Percentiles rank a stretch among this genome's conserved stretches.
phyloP scores from a whole-genome alignment of 2,329 filamentous ascomycete species.

The Aspergillus tubingensis region DNA sequence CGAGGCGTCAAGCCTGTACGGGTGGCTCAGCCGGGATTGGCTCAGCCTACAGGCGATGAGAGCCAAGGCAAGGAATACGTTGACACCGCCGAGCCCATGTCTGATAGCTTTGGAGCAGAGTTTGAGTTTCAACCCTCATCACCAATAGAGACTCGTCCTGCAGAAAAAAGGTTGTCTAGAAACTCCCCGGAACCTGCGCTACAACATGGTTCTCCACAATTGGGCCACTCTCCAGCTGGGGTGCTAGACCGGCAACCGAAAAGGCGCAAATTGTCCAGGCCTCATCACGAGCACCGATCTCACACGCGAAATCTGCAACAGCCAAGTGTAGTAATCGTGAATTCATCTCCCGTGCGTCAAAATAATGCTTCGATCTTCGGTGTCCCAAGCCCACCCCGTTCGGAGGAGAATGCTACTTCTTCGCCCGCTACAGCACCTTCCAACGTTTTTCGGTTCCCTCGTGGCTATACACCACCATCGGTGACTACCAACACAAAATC shows the following conservation, averaged over 20 bases:
- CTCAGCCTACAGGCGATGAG: conserved; percentile 25
- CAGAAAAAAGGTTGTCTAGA: not conserved
- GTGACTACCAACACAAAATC: conserved; percentile 30
- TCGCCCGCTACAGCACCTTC: conserved; percentile 25
- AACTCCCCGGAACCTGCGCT: not conserved
- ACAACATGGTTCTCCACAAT: conserved; percentile 7
- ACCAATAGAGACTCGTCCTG: conserved; percentile 17
- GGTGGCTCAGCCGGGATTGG: conserved; percentile 24
- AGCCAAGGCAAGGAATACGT: conserved; percentile 37
- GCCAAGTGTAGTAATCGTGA: conserved; percentile 32
- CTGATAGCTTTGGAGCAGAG: conserved; percentile 34
- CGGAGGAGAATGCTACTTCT: conserved; percentile 31
- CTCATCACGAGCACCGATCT: conserved; percentile 12
- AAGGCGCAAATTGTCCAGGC: conserved; percentile 37
- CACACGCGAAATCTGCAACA: conserved; percentile 13
- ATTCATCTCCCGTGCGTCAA: conserved; percentile 15
- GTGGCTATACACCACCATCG: conserved; percentile 33
- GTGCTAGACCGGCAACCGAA: conserved; percentile 30
- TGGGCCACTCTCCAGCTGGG: conserved; percentile 4
- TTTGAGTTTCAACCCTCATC: conserved; percentile 35
- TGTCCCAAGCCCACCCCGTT: conserved; percentile 44
- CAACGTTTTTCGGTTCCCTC: conserved; percentile 41
- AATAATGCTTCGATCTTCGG: conserved; percentile 30
- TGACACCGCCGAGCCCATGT: conserved; percentile 33
- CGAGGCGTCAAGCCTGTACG: conserved; percentile 48